phyloP scores from a whole-genome alignment of 1,139 yeast genomes.

The Taiozyma sp. region DNA sequence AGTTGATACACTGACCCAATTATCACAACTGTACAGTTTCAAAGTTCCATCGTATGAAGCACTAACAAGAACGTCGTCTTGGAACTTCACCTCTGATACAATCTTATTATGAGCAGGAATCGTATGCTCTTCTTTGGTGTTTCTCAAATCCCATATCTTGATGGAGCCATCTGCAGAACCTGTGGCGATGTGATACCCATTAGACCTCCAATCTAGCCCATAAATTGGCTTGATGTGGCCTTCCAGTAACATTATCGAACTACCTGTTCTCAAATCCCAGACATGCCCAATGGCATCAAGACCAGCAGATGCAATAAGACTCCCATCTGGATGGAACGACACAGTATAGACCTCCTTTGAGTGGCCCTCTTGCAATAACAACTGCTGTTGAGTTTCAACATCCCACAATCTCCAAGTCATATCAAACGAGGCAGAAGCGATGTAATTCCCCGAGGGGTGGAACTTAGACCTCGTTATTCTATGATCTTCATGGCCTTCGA shows the following conservation, averaged over 20 bases:
- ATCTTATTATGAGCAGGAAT: constrained; percentile 78
- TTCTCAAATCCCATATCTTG: constrained; percentile 84
- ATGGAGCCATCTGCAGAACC: constrained; percentile 83
- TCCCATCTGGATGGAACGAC: constrained; percentile 73
- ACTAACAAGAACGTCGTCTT: constrained; percentile 44
- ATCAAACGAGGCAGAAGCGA: constrained; percentile 79
- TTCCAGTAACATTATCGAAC: constrained; percentile 50
- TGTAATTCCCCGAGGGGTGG: constrained; percentile 57
- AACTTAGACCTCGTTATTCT: constrained; percentile 62
- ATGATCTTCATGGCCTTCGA: constrained; percentile 37
- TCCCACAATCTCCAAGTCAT: constrained; percentile 93
- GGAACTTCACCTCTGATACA: constrained; percentile 64
- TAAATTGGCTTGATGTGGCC: constrained; percentile 76
- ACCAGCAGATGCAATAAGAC: constrained; percentile 74
- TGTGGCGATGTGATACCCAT: constrained; percentile 73
- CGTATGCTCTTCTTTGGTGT: constrained; percentile 38
- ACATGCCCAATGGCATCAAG: constrained; percentile 67
- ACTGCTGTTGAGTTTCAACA: constrained; percentile 38
- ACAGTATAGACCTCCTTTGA: constrained; percentile 65
- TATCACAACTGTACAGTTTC: constrained; percentile 66
- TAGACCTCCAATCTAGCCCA: constrained; percentile 68
- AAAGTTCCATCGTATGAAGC: constrained; percentile 69
- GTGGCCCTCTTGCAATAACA: constrained; percentile 80
- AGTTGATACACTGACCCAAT: constrained; percentile 57
- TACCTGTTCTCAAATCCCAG: constrained; percentile 89